Base-by-base conservation (phyloP, 176 grass and related monocot species). In the Phoenix dactylifera region DNA sequence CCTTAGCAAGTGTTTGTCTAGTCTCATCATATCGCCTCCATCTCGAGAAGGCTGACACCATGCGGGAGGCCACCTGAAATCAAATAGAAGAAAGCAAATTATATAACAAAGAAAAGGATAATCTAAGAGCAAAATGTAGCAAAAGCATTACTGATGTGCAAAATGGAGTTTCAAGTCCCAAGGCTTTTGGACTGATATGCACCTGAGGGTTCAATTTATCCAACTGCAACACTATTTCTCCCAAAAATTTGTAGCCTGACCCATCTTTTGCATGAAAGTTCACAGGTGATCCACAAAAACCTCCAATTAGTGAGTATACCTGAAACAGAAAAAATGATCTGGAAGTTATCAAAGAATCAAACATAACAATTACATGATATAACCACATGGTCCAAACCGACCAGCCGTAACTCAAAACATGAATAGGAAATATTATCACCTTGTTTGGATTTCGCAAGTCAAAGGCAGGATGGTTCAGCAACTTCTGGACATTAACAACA, bases 121-220 rank as follows among this genome's bases (percentile, higher is more conserved):
- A 53, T 50, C 51, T 51, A 5, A 51, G 44, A 18, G 26, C 44
- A 32, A 39, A 49, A 30, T 1, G 18, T 7, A 52, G 49, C 16
- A 52, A 6, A 22, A 22, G 52, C 35, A 1, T 3, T 30, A 28
- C 4, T 6, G 25, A 6, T 26, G 30, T 6, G 10, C 35, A 7
- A 14, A 44, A 44, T 44, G 35, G 35, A 44, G 35, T 44, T 44
- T 30, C 28, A 6, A 30, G 28, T 30, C 35, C 35, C 35, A 14
- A 44, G 35, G 30, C 18, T 16, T 16, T 22, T 15, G 9, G 26
- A 75, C 3, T 17, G 3, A 26, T 61, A 63, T 14, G 60, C 56
- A 98, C 93, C 87, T 92, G 93, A 83, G 93, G 93, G 55, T 98
- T 98, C 71, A 98, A 80, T 72, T 81, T 98, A 73, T 98, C 93